Conservation (phyloP, 495 filamentous ascomycete species). For the Talaromyces wortmannii region DNA sequence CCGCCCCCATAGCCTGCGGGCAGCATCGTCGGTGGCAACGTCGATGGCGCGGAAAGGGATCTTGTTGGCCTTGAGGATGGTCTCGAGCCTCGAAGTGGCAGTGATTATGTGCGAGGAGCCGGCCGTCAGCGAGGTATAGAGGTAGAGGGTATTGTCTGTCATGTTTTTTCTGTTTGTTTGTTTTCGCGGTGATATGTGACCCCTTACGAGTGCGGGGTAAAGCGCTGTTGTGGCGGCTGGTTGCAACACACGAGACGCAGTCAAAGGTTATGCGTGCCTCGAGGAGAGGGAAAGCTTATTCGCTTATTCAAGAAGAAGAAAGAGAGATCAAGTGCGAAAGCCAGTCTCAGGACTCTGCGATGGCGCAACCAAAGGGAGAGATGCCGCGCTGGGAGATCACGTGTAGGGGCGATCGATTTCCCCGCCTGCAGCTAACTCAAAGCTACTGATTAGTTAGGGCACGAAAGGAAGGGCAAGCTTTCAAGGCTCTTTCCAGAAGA, state of each 20-base stretch:
- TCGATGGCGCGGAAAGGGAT: conserved; percentile 90
- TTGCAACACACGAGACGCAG: background rate
- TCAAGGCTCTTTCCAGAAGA: no score
- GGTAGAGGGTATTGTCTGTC: conserved; percentile 56
- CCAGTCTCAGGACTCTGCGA: background rate
- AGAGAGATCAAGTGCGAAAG: background rate
- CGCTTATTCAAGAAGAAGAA: background rate
- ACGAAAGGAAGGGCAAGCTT: no score
- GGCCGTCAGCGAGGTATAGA: conserved; percentile 92
- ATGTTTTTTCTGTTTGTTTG: conserved; percentile 1
- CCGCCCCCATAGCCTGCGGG: conserved; percentile 84
- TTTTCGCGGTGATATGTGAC: background rate
- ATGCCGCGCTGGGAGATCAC: background rate
- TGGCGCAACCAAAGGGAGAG: background rate
- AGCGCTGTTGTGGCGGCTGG: background rate
- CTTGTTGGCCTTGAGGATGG: conserved; percentile 90
- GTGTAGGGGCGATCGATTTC: background rate
- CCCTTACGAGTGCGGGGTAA: background rate
- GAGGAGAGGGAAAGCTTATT: background rate
- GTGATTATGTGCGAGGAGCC: conserved; percentile 97
- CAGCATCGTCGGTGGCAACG: conserved; percentile 85
- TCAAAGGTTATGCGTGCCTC: background rate
- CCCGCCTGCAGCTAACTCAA: background rate
- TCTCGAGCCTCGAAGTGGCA: conserved; percentile 89
- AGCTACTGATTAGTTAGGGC: no score